Evolutionary conservation across 2,329 filamentous ascomycete genomes (phyloP).

Genomic region (Alternaria incomplexa): DNA sequence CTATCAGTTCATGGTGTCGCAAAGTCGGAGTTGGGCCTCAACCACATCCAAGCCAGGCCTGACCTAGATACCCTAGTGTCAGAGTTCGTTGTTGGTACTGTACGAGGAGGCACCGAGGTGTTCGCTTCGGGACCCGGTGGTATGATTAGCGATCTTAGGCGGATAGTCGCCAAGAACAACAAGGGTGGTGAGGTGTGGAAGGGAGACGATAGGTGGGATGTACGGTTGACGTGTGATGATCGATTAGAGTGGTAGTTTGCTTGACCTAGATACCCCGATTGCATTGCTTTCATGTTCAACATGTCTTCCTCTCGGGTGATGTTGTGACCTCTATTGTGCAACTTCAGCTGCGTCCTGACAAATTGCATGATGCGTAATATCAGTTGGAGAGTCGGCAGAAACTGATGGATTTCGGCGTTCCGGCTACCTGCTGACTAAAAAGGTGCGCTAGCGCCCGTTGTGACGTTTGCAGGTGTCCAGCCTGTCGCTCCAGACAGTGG

Average conservation of each 20-base stretch:
- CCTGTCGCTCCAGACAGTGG: not conserved
- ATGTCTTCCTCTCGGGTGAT: not conserved
- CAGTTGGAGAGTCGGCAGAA: not conserved
- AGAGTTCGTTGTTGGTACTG: constrained; percentile 31
- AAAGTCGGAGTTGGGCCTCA: constrained; percentile 34
- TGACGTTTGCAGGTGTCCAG: not conserved
- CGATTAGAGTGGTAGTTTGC: constrained; percentile 38
- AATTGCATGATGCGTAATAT: not conserved
- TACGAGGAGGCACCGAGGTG: constrained; percentile 36
- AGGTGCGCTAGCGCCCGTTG: not conserved
- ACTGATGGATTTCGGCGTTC: not conserved
- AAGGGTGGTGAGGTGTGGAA: constrained; percentile 42
- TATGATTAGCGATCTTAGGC: constrained; percentile 43
- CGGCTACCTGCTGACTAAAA: constrained; percentile 8
- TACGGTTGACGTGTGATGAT: constrained; percentile 41
- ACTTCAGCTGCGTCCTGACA: not conserved
- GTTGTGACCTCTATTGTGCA: not conserved
- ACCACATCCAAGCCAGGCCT: constrained; percentile 35
- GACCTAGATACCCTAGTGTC: constrained; percentile 24
- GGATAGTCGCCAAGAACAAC: constrained; percentile 39
- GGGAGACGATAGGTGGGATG: constrained; percentile 39
- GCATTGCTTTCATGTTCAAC: not conserved
- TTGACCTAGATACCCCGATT: constrained; percentile 30
- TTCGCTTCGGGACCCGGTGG: constrained; percentile 41
- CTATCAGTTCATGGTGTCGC: constrained; percentile 36